A percentile compares a stretch with the other conserved stretches of the same genome.
Evolutionary conservation across 2,329 filamentous ascomycete genomes (phyloP).

Genomic region (Dactylellina sp.): DNA sequence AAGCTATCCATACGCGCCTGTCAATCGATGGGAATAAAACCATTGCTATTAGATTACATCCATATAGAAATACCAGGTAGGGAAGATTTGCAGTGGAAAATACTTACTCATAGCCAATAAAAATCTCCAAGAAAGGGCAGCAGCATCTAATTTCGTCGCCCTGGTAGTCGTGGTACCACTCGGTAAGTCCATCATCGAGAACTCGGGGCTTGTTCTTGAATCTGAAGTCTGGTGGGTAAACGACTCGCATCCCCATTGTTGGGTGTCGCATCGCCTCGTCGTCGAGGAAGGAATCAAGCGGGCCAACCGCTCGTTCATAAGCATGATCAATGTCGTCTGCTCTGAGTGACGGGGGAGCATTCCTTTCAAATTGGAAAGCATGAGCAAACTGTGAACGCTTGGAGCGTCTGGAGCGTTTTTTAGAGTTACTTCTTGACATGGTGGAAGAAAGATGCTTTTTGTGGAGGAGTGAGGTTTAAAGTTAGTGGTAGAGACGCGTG

Average conservation of each 20-base stretch:
- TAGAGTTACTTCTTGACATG: too few relatives aligned
- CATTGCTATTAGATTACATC: neutral
- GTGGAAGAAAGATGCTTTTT: too few relatives aligned
- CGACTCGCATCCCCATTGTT: neutral
- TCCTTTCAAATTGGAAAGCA: too few relatives aligned
- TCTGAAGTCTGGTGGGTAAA: neutral
- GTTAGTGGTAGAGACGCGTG: too few relatives aligned
- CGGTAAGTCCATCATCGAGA: neutral
- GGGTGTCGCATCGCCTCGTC: slow-evolving; percentile 35
- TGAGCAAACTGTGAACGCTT: too few relatives aligned
- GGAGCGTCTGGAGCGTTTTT: too few relatives aligned
- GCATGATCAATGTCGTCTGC: neutral
- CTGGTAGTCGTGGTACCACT: neutral
- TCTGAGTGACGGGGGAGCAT: neutral
- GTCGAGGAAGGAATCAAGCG: neutral
- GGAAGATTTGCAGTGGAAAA: neutral
- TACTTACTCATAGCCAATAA: neutral
- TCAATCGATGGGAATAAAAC: neutral
- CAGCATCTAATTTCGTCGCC: slow-evolving; percentile 3
- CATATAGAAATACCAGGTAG: neutral
- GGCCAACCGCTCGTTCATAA: neutral
- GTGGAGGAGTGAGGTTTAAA: too few relatives aligned
- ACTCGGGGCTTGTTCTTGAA: neutral
- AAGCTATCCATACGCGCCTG: slow-evolving; percentile 4
- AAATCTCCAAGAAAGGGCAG: neutral